Percentiles rank a stretch among this genome's conserved stretches.
These are phyloP conservation scores for Sclerotinia minor DNA, from an alignment of 2,329 filamentous ascomycete genomes.

Conservation along the genomic window DNA sequence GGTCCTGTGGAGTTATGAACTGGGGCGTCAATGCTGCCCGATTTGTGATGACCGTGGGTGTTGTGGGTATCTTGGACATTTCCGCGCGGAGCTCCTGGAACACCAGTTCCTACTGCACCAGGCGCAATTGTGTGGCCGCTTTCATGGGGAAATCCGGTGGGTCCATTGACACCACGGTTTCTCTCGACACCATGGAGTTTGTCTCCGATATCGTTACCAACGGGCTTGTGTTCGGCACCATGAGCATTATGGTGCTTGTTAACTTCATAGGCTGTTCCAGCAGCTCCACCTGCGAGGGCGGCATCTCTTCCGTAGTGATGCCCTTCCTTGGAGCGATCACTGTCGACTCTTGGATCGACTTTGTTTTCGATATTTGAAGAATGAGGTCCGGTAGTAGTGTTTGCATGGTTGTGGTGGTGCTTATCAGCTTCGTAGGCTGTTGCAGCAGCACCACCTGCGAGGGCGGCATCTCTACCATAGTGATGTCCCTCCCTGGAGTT, in stretches of 20 bases:
- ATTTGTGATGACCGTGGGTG: background rate
- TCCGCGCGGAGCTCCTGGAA: slow-evolving; percentile 18
- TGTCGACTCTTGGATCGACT: slow-evolving; percentile 45
- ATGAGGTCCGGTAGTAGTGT: slow-evolving; percentile 41
- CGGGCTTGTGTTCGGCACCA: slow-evolving; percentile 16
- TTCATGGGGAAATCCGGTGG: slow-evolving; percentile 21
- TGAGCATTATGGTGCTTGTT: slow-evolving; percentile 31
- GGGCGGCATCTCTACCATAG: slow-evolving; percentile 28
- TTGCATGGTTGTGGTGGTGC: slow-evolving; percentile 21
- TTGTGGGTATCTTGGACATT: slow-evolving; percentile 16
- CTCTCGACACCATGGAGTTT: slow-evolving; percentile 30
- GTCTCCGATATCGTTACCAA: slow-evolving; percentile 25
- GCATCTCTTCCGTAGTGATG: slow-evolving; percentile 31
- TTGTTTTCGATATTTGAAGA: slow-evolving; percentile 45
- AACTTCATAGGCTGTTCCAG: slow-evolving; percentile 28
- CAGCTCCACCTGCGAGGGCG: slow-evolving; percentile 24
- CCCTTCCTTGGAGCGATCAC: slow-evolving; percentile 26
- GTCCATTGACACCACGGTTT: slow-evolving; percentile 28
- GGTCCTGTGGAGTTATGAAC: slow-evolving; percentile 14
- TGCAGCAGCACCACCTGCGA: slow-evolving; percentile 26
- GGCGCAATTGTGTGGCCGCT: background rate
- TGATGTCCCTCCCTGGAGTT: slow-evolving; percentile 28
- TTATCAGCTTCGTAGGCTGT: slow-evolving; percentile 19
- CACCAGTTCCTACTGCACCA: slow-evolving; percentile 13
- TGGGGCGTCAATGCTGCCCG: background rate